Evolutionary conservation across 768 basidiomycete species (phyloP).

Genomic region (Filobasidium floriforme): DNA sequence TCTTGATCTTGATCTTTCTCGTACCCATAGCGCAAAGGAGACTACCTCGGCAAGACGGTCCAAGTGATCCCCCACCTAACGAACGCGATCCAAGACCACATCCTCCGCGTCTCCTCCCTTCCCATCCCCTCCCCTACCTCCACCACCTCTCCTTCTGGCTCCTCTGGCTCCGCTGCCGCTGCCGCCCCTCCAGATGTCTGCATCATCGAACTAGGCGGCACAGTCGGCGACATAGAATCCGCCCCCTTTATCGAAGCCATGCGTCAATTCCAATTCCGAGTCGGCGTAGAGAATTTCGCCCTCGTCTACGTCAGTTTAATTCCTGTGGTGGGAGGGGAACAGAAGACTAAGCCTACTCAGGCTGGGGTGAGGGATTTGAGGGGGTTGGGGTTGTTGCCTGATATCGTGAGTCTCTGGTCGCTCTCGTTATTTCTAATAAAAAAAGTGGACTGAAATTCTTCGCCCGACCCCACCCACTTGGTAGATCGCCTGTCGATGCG

Average conservation of each 20-base stretch:
- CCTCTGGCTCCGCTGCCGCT: too few relatives aligned
- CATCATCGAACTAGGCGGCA: slow-evolving; percentile 97
- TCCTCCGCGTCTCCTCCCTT: slow-evolving; percentile 84
- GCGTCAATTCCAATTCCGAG: slow-evolving; percentile 99
- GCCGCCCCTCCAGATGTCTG: slow-evolving; percentile 89
- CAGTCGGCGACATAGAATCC: slow-evolving; percentile 97
- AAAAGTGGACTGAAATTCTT: too few relatives aligned
- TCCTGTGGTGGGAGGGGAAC: slow-evolving; percentile 97
- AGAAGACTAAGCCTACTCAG: slow-evolving; percentile 98
- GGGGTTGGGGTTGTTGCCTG: slow-evolving; percentile 84
- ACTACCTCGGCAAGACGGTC: slow-evolving; percentile 92
- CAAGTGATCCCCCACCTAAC: slow-evolving; percentile 96
- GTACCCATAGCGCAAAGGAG: slow-evolving; percentile 46
- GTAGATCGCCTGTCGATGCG: slow-evolving; percentile 94
- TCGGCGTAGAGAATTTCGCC: slow-evolving; percentile 92
- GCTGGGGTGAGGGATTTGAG: slow-evolving; percentile 89
- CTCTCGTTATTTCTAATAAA: too few relatives aligned
- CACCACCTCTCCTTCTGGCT: too few relatives aligned
- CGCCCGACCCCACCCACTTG: too few relatives aligned
- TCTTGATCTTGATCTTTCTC: background rate
- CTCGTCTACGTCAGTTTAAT: slow-evolving; percentile 94
- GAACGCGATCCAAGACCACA: slow-evolving; percentile 97
- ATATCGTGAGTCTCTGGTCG: slow-evolving; percentile 59
- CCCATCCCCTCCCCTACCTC: slow-evolving; percentile 80
- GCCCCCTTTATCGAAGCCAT: slow-evolving; percentile 97